Base-by-base conservation (phyloP, 306 rosid genomes). In the Medicago arabica region DNA sequence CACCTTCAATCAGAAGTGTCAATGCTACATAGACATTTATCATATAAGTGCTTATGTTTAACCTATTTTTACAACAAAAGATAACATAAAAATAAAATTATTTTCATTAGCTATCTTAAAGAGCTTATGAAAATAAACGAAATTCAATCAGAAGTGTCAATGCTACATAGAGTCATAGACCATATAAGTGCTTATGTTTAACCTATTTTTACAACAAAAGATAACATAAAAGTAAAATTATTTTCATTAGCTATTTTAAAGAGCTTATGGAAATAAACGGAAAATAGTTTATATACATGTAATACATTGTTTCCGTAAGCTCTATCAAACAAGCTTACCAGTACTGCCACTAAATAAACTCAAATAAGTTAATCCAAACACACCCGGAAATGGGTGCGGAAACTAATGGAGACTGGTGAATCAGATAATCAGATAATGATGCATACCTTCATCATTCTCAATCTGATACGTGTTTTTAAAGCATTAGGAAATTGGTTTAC, bases 391-490 rank as follows among this genome's bases (percentile, higher is more conserved):
- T 13, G 10, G 63, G n/a, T n/a, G n/a, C n/a, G n/a, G n/a, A n/a
- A n/a, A n/a, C n/a, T n/a, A n/a, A n/a, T n/a, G n/a, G n/a, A n/a
- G n/a, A n/a, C n/a, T n/a, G n/a, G n/a, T n/a, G n/a, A n/a, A n/a
- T n/a, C n/a, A n/a, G n/a, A n/a, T n/a, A n/a, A n/a, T 21, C 1
- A 43, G 21, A 18, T 70, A 44, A 55, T 2, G 46, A 54, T 28
- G 40, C 51, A 65, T 75, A 69, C 46, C 78, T 72, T 23, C 21
- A 21, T 59, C 31, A 43, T 14, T 55, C 71, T 65, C n/a, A 28
- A 75, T 61, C 71, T 57, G 5, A 28, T 60, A 19, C 77, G 40
- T 63, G 14, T 43, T 9, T 2, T 43, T 10, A 43, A 43, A 51
- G 25, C 71, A 36, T 18, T 57, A 80, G 67, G 13, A 73, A 58